These are phyloP conservation scores for Eutrema salsugineum DNA, from an alignment of 441 rosid genomes.

Conservation along the genomic window DNA sequence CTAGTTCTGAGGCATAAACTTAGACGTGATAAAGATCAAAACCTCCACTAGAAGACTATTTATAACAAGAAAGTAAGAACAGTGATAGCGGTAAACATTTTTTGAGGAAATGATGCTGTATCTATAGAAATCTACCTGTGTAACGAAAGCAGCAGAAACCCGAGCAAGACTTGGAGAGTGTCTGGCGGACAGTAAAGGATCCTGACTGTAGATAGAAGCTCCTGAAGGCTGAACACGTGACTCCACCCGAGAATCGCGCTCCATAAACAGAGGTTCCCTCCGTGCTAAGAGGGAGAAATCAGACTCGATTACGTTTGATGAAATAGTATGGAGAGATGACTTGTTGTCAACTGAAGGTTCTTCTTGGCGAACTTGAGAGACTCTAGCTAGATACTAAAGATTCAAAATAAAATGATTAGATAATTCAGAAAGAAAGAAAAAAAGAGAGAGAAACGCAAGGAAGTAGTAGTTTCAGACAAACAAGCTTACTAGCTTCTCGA, in stretches of 20 bases:
- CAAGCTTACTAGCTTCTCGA: conserved; percentile 56
- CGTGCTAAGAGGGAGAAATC: conserved; percentile 46
- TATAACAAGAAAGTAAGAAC: neutral
- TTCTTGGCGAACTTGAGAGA: conserved; percentile 46
- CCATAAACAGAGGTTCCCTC: conserved; percentile 48
- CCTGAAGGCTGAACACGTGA: conserved; percentile 44
- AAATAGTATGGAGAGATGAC: conserved; percentile 32
- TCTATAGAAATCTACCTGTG: conserved; percentile 44
- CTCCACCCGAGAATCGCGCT: conserved; percentile 51
- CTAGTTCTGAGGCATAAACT: neutral
- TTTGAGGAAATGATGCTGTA: neutral
- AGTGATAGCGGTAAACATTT: neutral
- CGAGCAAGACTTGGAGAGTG: conserved; percentile 49
- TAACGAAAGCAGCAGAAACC: conserved; percentile 45
- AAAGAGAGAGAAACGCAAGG: neutral
- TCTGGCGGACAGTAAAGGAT: conserved; percentile 38
- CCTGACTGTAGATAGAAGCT: conserved; percentile 49
- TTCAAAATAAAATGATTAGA: neutral
- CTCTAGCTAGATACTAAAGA: conserved; percentile 38
- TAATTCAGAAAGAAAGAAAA: neutral
- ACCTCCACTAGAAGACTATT: neutral
- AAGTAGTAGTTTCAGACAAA: neutral
- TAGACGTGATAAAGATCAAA: neutral
- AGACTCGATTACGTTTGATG: conserved; percentile 30
- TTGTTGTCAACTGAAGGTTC: conserved; percentile 49